Percentiles rank a stretch among this genome's conserved stretches.
Evolutionary conservation across 2,329 filamentous ascomycete species (phyloP).

Genomic region (Ceratocystis diversiconidia): DNA sequence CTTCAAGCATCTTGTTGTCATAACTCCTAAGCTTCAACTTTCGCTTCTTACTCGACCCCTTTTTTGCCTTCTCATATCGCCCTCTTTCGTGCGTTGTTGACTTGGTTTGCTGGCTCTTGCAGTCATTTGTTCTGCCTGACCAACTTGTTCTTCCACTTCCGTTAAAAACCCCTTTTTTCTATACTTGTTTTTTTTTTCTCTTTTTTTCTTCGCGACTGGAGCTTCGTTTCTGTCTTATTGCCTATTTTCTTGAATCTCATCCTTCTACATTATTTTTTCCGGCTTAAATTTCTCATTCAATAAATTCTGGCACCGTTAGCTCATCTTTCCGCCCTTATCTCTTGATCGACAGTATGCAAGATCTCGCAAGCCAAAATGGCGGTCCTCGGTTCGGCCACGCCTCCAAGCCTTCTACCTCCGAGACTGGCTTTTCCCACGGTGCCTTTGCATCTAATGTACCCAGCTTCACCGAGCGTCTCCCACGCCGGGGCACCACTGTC

Average conservation of each 20-base stretch:
- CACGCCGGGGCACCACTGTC: slow-evolving; percentile 66
- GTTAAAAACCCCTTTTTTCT: background rate
- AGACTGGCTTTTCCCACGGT: slow-evolving; percentile 84
- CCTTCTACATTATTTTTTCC: slow-evolving; percentile 1
- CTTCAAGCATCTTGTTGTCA: slow-evolving; percentile 19
- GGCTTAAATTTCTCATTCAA: too few species aligned
- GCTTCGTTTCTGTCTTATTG: slow-evolving; percentile 6
- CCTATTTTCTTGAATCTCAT: slow-evolving; percentile 9
- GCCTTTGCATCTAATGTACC: slow-evolving; percentile 78
- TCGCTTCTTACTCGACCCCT: slow-evolving; percentile 15
- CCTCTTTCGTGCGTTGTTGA: slow-evolving; percentile 10
- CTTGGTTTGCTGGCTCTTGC: background rate
- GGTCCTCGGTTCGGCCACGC: slow-evolving; percentile 55
- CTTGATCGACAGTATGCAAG: slow-evolving; percentile 65
- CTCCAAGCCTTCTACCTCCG: slow-evolving; percentile 69
- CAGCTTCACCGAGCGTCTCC: slow-evolving; percentile 76
- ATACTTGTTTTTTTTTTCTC: slow-evolving; percentile 4
- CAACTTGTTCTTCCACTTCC: background rate
- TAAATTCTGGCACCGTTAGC: background rate
- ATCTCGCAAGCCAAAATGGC: slow-evolving; percentile 51
- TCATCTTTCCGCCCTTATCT: slow-evolving; percentile 25
- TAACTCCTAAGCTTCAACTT: slow-evolving; percentile 13
- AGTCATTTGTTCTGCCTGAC: background rate
- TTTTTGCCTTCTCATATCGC: background rate
- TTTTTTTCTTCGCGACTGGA: background rate